Evolutionary conservation across 2,329 filamentous ascomycete species (phyloP).

Genomic region (Scytalidium sp.): DNA sequence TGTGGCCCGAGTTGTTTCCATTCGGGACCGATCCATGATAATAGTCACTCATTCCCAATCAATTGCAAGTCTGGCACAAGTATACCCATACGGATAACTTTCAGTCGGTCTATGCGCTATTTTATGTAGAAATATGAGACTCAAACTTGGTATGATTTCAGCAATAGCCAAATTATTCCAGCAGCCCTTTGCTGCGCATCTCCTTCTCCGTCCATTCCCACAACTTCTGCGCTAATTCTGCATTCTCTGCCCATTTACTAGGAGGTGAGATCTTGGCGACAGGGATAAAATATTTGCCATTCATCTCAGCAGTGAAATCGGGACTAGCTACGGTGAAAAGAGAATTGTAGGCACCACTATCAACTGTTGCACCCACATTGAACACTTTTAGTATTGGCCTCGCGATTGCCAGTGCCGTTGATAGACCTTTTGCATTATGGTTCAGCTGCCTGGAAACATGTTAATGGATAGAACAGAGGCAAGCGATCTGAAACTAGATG

Average conservation of each 20-base stretch:
- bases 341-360: background rate
- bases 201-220: background rate
- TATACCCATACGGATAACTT: too few relatives aligned
- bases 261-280: constrained; percentile 4
- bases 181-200: background rate
- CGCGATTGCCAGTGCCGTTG: background rate
- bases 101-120: too few relatives aligned
- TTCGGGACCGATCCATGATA: too few relatives aligned
- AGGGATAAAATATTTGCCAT: constrained; percentile 14
- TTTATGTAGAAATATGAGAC: too few relatives aligned
- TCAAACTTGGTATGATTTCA: too few relatives aligned
- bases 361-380: background rate
- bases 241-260: constrained; percentile 5
- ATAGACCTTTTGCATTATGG: background rate
- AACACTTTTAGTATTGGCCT: background rate
- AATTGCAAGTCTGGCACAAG: too few relatives aligned
- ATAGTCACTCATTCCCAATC: too few relatives aligned
- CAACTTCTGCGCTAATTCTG: constrained; percentile 5
- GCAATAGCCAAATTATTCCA: background rate
- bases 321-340: constrained; percentile 14
- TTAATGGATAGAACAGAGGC: background rate
- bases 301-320: constrained; percentile 10
- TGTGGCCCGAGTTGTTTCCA: too few relatives aligned
- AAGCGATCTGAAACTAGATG: background rate
- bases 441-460: background rate